phyloP scores from a whole-genome alignment of 768 basidiomycete genomes.

The Rhodocollybia butyracea region DNA sequence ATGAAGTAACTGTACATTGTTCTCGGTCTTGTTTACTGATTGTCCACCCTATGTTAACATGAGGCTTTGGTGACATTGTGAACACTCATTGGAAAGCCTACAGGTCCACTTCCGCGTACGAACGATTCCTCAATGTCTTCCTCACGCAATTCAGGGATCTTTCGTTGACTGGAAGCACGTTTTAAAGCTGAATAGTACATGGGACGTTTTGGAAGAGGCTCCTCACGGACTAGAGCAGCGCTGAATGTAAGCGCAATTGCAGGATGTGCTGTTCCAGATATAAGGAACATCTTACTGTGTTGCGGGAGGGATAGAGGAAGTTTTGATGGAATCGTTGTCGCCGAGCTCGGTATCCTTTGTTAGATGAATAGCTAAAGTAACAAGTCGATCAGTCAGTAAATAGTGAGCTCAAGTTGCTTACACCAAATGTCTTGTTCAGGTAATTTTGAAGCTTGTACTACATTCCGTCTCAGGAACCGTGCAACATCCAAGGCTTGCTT shows the following conservation, averaged over 20 bases:
- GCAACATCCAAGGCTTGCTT: constrained; percentile 71
- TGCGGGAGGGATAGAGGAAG: constrained; percentile 44
- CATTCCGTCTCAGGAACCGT: constrained; percentile 68
- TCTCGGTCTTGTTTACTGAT: constrained; percentile 92
- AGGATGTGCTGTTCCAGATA: constrained; percentile 16
- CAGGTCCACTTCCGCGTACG: constrained; percentile 54
- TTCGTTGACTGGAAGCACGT: constrained; percentile 61
- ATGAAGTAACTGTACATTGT: constrained; percentile 88
- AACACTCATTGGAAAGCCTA: background rate
- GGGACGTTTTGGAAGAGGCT: constrained; percentile 20
- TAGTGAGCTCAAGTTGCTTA: constrained; percentile 25
- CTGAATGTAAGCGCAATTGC: constrained; percentile 17
- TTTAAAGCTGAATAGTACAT: constrained; percentile 69
- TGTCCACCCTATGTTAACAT: constrained; percentile 90
- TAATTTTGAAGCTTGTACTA: constrained; percentile 74
- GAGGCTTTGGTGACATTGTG: constrained; percentile 44
- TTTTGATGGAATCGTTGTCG: constrained; percentile 77
- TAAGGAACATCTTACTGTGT: constrained; percentile 36
- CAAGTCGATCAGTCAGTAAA: background rate
- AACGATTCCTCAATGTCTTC: constrained; percentile 85
- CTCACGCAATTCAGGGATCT: constrained; percentile 66
- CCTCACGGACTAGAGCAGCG: constrained; percentile 22
- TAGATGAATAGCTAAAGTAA: constrained; percentile 60
- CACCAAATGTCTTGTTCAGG: constrained; percentile 53
- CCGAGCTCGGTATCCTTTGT: constrained; percentile 85